These are phyloP conservation scores for Cyclospora cayetanensis DNA, from an alignment of 169 alveolate genomes.

Conservation along the genomic window DNA sequence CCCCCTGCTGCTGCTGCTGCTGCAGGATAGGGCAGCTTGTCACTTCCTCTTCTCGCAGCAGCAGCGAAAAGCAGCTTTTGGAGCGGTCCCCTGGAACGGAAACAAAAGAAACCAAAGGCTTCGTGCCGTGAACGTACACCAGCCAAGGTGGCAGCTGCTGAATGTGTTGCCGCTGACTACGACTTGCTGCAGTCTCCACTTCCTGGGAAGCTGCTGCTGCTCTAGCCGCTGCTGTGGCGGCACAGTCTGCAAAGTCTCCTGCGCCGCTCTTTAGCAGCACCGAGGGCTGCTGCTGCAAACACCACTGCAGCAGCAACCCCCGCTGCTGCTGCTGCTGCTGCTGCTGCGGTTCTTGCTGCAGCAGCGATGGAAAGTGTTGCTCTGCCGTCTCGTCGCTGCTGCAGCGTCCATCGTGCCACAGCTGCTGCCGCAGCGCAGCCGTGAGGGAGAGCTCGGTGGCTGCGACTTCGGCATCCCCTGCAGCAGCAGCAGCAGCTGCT, in stretches of 20 bases:
- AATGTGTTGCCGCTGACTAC: constrained; percentile 34
- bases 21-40: not conserved
- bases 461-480: constrained; percentile 1
- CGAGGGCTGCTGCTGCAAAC: constrained; percentile 53
- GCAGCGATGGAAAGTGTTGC: not conserved
- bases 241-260: constrained; percentile 3
- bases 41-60: constrained; percentile 29
- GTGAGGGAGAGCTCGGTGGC: not conserved
- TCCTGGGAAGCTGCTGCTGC: constrained; percentile 7
- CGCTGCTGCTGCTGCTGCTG: constrained; percentile 60
- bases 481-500: constrained; percentile 38
- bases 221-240: constrained; percentile 26
- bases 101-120: not conserved
- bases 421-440: not conserved
- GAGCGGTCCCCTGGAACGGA: not conserved
- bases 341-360: not conserved
- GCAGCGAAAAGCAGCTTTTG: constrained; percentile 28
- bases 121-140: constrained; percentile 36
- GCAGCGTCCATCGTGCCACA: not conserved
- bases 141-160: constrained; percentile 55
- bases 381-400: not conserved
- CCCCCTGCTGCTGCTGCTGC: not conserved
- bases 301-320: constrained; percentile 49
- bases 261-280: constrained; percentile 23
- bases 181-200: not conserved